These are phyloP conservation scores for Endoconidiophora laricicola DNA, from an alignment of 2,329 filamentous ascomycete species.

Conservation along the genomic window DNA sequence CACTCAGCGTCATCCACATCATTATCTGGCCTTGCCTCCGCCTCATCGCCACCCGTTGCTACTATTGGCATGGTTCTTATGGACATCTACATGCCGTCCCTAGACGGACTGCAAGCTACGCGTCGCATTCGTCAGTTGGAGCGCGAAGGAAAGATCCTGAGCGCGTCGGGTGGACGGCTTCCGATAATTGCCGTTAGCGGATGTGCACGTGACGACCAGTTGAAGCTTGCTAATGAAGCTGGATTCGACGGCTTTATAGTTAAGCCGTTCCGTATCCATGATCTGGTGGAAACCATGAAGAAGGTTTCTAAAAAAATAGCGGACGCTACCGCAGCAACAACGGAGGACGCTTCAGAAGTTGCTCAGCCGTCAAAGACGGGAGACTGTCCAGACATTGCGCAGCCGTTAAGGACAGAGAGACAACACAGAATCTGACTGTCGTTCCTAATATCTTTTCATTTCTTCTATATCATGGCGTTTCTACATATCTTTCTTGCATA, in stretches of 20 bases:
- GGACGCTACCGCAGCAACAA: constrained; percentile 11
- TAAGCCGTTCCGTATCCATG: constrained; percentile 53
- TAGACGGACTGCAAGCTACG: constrained; percentile 53
- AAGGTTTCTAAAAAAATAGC: constrained; percentile 24
- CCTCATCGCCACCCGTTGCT: not conserved
- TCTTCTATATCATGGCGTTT: constrained; percentile 3
- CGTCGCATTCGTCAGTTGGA: constrained; percentile 47
- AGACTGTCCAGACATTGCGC: not conserved
- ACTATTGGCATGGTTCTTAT: constrained; percentile 47
- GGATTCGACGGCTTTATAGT: constrained; percentile 49
- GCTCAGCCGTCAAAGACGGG: not conserved
- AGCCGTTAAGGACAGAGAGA: not conserved
- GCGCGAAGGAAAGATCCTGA: constrained; percentile 31
- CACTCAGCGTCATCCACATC: constrained; percentile 2
- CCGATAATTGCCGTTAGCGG: constrained; percentile 52
- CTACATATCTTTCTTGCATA: not conserved
- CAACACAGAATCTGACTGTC: constrained; percentile 3
- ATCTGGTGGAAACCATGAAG: constrained; percentile 43
- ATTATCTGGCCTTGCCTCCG: not conserved
- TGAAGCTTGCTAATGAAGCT: constrained; percentile 31
- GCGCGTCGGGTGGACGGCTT: constrained; percentile 30
- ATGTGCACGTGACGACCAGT: constrained; percentile 48
- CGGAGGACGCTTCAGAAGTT: not conserved
- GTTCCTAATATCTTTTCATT: constrained; percentile 1
- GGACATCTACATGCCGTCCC: constrained; percentile 64